Percentiles rank a stretch among this genome's conserved stretches.
These are phyloP conservation scores for Nidularia pulvinata DNA, from an alignment of 768 basidiomycete species.

Conservation along the genomic window DNA sequence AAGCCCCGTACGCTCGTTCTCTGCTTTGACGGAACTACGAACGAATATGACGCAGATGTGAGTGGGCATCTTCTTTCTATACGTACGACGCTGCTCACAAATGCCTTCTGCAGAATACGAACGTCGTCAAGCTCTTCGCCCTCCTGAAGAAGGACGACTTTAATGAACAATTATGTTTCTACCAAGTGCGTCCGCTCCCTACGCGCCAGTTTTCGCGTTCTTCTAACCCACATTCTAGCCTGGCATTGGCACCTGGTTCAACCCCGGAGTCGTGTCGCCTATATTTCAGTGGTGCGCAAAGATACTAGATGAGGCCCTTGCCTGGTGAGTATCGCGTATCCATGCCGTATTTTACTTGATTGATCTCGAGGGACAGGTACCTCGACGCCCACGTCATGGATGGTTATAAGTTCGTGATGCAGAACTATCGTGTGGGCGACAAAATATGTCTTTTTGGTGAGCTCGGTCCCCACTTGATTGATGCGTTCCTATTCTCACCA, in stretches of 20 bases:
- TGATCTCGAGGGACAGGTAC: slow-evolving; percentile 43
- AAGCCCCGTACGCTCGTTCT: slow-evolving; percentile 50
- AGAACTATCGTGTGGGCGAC: slow-evolving; percentile 72
- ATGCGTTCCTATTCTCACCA: neutral
- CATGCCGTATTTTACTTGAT: neutral
- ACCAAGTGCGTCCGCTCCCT: slow-evolving; percentile 47
- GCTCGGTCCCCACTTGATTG: slow-evolving; percentile 9
- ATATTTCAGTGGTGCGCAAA: slow-evolving; percentile 58
- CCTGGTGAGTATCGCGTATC: slow-evolving; percentile 48
- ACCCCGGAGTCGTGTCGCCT: slow-evolving; percentile 68
- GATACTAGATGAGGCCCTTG: slow-evolving; percentile 66
- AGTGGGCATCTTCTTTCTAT: slow-evolving; percentile 8
- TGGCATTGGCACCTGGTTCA: slow-evolving; percentile 51
- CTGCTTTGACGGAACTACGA: slow-evolving; percentile 71
- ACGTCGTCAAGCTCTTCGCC: slow-evolving; percentile 69
- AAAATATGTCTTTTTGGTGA: slow-evolving; percentile 74
- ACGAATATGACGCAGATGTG: slow-evolving; percentile 48
- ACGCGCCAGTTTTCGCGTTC: neutral
- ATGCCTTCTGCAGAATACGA: slow-evolving; percentile 46
- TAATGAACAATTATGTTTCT: slow-evolving; percentile 63
- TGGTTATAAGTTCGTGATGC: slow-evolving; percentile 80
- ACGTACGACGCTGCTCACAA: neutral
- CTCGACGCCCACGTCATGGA: slow-evolving; percentile 70
- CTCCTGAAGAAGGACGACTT: slow-evolving; percentile 63
- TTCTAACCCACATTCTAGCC: slow-evolving; percentile 18